Percentiles rank a stretch among this genome's conserved stretches.
phyloP scores from a whole-genome alignment of 345 rosid species.

The Clausena lansium region DNA sequence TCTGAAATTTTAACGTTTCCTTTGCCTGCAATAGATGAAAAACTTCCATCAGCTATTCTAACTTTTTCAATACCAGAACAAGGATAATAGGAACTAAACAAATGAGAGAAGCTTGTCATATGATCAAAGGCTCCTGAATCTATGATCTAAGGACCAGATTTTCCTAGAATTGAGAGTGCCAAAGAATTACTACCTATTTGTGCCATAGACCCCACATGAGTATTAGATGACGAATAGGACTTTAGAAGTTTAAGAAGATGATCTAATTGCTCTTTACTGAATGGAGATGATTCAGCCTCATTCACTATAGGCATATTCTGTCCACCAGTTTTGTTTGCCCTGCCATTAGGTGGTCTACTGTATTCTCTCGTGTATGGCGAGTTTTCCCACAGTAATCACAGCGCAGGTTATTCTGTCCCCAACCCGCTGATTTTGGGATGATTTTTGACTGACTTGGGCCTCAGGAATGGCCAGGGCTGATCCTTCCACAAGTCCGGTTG shows the following conservation, averaged over 20 bases:
- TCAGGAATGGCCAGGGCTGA: background rate
- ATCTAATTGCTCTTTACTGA: background rate
- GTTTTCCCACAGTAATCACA: background rate
- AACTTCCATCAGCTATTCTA: background rate
- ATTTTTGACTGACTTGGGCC: background rate
- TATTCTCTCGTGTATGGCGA: background rate
- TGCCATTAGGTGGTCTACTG: background rate
- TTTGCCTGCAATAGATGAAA: background rate
- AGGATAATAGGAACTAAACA: background rate
- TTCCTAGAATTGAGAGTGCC: background rate
- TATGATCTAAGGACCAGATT: background rate
- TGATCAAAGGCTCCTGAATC: constrained; percentile 5
- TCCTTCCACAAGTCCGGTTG: background rate
- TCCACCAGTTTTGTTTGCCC: background rate
- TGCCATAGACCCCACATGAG: background rate
- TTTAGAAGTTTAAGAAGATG: too few relatives aligned
- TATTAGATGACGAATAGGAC: background rate
- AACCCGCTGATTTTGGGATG: background rate
- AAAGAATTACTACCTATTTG: background rate
- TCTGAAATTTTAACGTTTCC: background rate
- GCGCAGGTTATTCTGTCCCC: background rate
- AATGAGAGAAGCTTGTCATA: background rate
- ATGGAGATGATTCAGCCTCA: background rate
- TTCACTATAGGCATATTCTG: background rate
- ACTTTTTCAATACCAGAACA: background rate